Evolutionary conservation across 2,329 filamentous ascomycete genomes (phyloP), one percentile per base, ranked within the genome.

Genomic region (Penicillium decumbens): DNA sequence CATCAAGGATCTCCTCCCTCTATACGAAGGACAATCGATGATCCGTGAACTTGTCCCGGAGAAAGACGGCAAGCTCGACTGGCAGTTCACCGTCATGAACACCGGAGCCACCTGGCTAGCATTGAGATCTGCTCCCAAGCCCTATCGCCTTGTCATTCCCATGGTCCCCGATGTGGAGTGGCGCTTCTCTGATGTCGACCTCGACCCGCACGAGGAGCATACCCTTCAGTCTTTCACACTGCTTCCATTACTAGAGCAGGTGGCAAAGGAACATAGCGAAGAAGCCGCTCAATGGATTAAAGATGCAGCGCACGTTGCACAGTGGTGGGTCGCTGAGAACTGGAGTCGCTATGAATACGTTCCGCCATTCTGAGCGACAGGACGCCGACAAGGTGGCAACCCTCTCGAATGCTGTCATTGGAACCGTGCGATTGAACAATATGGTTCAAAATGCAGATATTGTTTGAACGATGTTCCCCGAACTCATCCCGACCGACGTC

Each of bases 81-180:
- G 67, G 67, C 64, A 68, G 27, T 64, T 68, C 45, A 59, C 59
- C 8, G 57, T 69, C 28, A 68, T 70, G 50, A 70, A 69, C 45
- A 61, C 67, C 1, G 67, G 67, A 10, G 65, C 63, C n/a, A 62
- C 65, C 6, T 62, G 85, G 86, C 69, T 79, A 78, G 53, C 75
- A 77, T 54, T 84, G 87, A 69, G 84, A 83, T n/a, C 78, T 74
- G 56, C 96, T 85, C 89, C 83, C 84, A 63, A 89, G 91, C 75
- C 70, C 46, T 68, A 80, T 93, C 51, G 77, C 80, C 51, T 91
- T 86, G 56, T 62, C n/a, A 83, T 96, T 47, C 83, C 88, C 4
- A 83, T 92, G 60, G 80, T 88, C 62, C 88, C 95, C 66, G 87
- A 89, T 43, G 86, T 76, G 13, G 57, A 61, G 12, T 70, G 62